Conservation (phyloP, 805 yeast genomes). For the Yamadazyma sp. region DNA sequence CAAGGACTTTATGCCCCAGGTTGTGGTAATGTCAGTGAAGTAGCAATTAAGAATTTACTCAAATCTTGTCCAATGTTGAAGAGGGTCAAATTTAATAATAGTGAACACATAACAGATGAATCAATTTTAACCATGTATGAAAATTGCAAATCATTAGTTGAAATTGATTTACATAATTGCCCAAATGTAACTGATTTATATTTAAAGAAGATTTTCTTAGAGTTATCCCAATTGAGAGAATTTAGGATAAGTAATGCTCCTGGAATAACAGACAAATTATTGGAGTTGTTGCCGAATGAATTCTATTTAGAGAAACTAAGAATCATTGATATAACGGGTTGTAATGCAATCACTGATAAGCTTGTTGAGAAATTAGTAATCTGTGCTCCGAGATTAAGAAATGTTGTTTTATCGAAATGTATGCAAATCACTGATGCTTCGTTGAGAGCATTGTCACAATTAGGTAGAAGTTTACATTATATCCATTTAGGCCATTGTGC, state of each 20-base stretch:
- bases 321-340: slow-evolving; percentile 80
- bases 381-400: slow-evolving; percentile 81
- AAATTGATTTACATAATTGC: slow-evolving; percentile 84
- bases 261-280: slow-evolving; percentile 65
- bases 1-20: slow-evolving; percentile 92
- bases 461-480: slow-evolving; percentile 81
- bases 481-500: slow-evolving; percentile 93
- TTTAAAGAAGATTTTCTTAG: slow-evolving; percentile 53
- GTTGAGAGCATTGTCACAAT: slow-evolving; percentile 61
- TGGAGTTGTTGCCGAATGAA: slow-evolving; percentile 50
- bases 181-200: slow-evolving; percentile 67
- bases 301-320: slow-evolving; percentile 63
- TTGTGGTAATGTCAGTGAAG: slow-evolving; percentile 67
- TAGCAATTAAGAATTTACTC: slow-evolving; percentile 58
- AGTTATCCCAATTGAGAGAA: slow-evolving; percentile 74
- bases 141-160: slow-evolving; percentile 80
- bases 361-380: slow-evolving; percentile 68
- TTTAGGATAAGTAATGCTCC: slow-evolving; percentile 74
- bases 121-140: slow-evolving; percentile 57
- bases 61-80: slow-evolving; percentile 69
- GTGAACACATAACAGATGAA: slow-evolving; percentile 61
- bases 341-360: slow-evolving; percentile 76
- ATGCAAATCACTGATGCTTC: slow-evolving; percentile 80
- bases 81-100: slow-evolving; percentile 77
- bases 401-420: slow-evolving; percentile 88